Base-by-base conservation (phyloP, 805 yeast species). In the Ogataea pignaliae region DNA sequence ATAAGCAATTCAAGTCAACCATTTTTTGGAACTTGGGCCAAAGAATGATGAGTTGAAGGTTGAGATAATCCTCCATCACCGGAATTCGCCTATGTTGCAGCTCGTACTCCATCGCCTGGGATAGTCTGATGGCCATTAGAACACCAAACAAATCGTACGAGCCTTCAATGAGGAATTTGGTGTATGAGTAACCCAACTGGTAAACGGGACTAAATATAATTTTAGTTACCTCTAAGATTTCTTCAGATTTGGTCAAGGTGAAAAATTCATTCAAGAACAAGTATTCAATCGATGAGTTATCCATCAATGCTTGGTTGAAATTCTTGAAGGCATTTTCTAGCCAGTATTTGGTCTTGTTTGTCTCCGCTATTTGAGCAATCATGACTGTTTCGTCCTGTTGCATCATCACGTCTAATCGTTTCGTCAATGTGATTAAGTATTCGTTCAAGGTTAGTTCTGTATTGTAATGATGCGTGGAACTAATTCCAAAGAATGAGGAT, bases 1-100 rank as follows among this genome's bases (percentile, higher is more conserved):
- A 77, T 16, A 81, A 85, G 54, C 96, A 83, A 54, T 91, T 87
- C 30, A 77, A 66, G 59, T 89, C 97, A 35, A 90, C 75, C 30
- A 88, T 69, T 37, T 71, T 73, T 55, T 89, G 90, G 56, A 90
- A 85, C 46, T 76, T 79, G 0, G 97, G 96, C 98, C 98, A 93
- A 37, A 91, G 66, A 3, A 75, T 61, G 41, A 88, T 76, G 48
- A 82, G 63, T 49, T 85, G 79, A 13, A 78, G 69, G 53, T 85
- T 81, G 50, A 84, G 71, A 60, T 84, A 86, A 46, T 79, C 85
- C 49, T 83, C 88, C 61, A 81, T 66, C 5, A 80, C 80, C 0
- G 95, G 90, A 2, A 85, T 79, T 44, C 76, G 76, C 46, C 86
- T 73, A 48, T 78, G 83, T 57, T 85, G 90, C 18, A 85, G 66